Conservation (phyloP, 441 rosid genomes). For the Jatropha podagrica region DNA sequence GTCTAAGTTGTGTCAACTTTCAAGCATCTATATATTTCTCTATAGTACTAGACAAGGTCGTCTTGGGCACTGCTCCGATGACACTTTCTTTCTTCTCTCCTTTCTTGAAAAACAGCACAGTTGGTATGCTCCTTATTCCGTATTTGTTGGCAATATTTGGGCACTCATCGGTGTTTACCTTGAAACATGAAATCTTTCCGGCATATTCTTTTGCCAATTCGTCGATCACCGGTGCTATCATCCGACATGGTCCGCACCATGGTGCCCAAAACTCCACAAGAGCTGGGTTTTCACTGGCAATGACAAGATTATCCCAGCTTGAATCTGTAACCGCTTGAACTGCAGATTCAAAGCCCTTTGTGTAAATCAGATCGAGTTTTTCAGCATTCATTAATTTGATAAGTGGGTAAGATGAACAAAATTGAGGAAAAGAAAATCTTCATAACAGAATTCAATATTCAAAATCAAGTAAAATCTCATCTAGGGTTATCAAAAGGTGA, state of each 20-base stretch:
- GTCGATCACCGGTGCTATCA: constrained; percentile 62
- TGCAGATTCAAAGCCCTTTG: constrained; percentile 27
- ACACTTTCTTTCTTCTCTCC: constrained; percentile 77
- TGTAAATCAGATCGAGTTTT: background rate
- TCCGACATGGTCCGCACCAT: constrained; percentile 76
- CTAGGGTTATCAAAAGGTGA: no score
- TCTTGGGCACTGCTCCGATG: constrained; percentile 68
- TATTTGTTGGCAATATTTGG: constrained; percentile 53
- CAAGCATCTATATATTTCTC: constrained; percentile 51
- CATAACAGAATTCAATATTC: no score
- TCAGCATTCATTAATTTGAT: no score
- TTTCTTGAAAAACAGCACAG: constrained; percentile 60
- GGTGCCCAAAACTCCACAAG: constrained; percentile 84
- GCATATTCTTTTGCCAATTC: constrained; percentile 61
- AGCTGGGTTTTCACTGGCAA: constrained; percentile 43
- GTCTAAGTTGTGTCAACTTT: background rate
- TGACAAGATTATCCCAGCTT: constrained; percentile 46
- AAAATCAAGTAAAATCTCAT: no score
- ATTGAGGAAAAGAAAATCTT: no score
- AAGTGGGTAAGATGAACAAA: no score
- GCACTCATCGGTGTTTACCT: constrained; percentile 65
- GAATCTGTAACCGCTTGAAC: constrained; percentile 57
- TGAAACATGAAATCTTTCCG: constrained; percentile 56
- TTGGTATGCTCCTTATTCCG: constrained; percentile 72
- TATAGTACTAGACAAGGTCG: constrained; percentile 50